These are phyloP conservation scores for Aegilops tauschii DNA, from an alignment of 176 grass and related monocot species.

Conservation along the genomic window DNA sequence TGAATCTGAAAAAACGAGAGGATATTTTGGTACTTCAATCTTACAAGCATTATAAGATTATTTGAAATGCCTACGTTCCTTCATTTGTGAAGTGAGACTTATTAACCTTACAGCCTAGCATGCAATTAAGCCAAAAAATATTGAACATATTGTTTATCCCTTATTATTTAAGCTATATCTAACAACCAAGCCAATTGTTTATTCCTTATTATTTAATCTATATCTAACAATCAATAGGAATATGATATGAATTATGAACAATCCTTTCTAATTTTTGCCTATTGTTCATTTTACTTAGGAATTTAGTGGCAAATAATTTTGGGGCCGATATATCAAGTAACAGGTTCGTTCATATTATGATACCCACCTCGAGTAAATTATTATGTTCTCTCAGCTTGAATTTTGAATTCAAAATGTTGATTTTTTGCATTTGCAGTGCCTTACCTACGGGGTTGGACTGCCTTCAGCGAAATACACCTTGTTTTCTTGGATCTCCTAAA, in stretches of 20 bases:
- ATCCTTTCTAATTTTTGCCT: not conserved
- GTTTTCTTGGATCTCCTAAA: conserved; percentile 55
- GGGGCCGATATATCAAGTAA: conserved; percentile 38
- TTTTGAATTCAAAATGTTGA: not conserved
- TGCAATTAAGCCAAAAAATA: not conserved
- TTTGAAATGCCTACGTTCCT: no score
- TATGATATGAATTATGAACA: not conserved
- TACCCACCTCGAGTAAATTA: not conserved
- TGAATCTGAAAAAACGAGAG: no score
- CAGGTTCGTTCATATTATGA: conserved; percentile 40
- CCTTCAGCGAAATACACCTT: conserved; percentile 66
- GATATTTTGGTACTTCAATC: no score
- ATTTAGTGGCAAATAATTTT: conserved; percentile 82
- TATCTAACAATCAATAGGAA: not conserved
- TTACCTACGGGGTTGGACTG: conserved; percentile 51
- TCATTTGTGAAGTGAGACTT: not conserved
- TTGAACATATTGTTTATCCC: not conserved
- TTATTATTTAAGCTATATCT: no score
- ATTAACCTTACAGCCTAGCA: not conserved
- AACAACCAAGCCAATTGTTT: not conserved
- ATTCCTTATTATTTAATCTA: not conserved
- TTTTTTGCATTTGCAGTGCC: conserved; percentile 23
- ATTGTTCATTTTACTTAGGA: conserved; percentile 42
- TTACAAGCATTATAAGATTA: no score
- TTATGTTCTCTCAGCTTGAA: not conserved